Evolutionary conservation across 2,329 filamentous ascomycete species (phyloP), one percentile per base, ranked within the genome.

Genomic region (Pezicula carpinea): DNA sequence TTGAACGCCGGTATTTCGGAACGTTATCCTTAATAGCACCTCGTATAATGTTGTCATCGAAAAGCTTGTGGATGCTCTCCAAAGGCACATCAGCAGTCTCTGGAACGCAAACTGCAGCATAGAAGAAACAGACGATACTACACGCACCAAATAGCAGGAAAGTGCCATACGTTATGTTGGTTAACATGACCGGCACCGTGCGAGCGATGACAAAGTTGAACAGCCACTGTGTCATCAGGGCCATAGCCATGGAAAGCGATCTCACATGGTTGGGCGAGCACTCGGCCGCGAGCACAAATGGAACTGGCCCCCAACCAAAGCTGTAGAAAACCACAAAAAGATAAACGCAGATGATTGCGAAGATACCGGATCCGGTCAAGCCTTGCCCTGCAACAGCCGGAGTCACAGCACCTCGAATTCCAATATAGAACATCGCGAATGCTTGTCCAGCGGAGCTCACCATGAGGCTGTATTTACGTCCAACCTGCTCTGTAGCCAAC

Each of bases 401-500:
- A 75, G 5, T 69, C 76, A 75, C 77, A 11, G 26, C 26, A 2
- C 26, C 26, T 8, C 13, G 26, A 29, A 29, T 29, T 8, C 26
- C 26, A 11, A 29, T 29, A 29, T 29, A 29, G 8, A 29, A 29
- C 26, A 29, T 29, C 26, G 26, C 26, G 13, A 29, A 29, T 29
- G 26, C 26, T 29, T 29, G 26, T 8, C 26, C 26, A 10, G 26
- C 26, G 8, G 26, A 29, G 26, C 26, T 29, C 26, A 29, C 36
- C 18, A 34, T 13, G 1, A 70, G 59, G 2, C 67, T 59, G 8
- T 66, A 64, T 53, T 78, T 78, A 41, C 77, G 74, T n/a, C 77
- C 77, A 52, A 80, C 70, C 39, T 72, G 72, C 50, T 81, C 77
- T 48, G 80, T 74, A 15, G 80, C 64, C 67, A 80, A 77, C 49